Conservation (phyloP, 2,329 filamentous ascomycete genomes). For the Aspergillus tubingensis region DNA sequence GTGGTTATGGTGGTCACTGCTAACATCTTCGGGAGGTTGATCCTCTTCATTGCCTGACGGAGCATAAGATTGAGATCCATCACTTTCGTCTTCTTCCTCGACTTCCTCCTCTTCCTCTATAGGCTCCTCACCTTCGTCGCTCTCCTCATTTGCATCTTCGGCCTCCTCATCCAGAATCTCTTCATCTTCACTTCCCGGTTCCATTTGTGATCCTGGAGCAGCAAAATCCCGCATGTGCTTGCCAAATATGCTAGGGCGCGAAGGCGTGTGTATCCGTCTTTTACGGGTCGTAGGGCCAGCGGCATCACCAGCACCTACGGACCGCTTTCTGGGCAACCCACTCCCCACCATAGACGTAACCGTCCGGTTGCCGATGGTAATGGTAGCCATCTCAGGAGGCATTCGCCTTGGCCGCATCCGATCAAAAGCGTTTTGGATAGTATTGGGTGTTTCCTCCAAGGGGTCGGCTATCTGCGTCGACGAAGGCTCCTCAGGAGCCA, state of each 20-base stretch:
- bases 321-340: constrained; percentile 43
- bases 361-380: constrained; percentile 71
- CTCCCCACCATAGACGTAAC: constrained; percentile 66
- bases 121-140: constrained; percentile 25
- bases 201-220: constrained; percentile 54
- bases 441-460: constrained; percentile 41
- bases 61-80: constrained; percentile 10
- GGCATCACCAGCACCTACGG: constrained; percentile 30
- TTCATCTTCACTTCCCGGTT: constrained; percentile 28
- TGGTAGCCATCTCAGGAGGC: constrained; percentile 67
- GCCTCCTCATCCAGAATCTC: constrained; percentile 30
- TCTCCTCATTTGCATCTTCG: constrained; percentile 23
- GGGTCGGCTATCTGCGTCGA: constrained; percentile 14
- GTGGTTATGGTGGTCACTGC: constrained; percentile 1
- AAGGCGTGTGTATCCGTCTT: constrained; percentile 40
- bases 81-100: constrained; percentile 17
- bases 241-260: constrained; percentile 44
- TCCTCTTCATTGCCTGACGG: constrained; percentile 22
- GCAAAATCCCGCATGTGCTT: constrained; percentile 55
- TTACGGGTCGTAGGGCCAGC: constrained; percentile 37
- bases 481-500: constrained; percentile 14
- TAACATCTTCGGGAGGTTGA: constrained; percentile 10
- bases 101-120: constrained; percentile 18
- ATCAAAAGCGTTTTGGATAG: constrained; percentile 63
- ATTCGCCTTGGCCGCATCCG: constrained; percentile 65